Evolutionary conservation across 2,329 filamentous ascomycete species (phyloP), one percentile per base, ranked within the genome.

Genomic region (Aspergillus pseudoviridinutans): DNA sequence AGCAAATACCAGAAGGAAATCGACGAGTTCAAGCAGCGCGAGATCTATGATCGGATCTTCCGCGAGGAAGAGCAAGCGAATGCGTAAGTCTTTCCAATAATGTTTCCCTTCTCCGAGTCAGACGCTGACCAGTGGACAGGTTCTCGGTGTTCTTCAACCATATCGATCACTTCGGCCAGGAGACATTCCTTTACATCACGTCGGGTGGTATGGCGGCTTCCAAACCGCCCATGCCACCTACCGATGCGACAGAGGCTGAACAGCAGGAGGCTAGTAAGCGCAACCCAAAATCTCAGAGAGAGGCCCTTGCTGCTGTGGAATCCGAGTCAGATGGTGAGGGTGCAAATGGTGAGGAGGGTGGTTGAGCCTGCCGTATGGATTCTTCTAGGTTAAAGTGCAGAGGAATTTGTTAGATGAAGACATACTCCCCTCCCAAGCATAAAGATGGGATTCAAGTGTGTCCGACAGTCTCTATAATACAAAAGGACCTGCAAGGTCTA

Each of bases 21-120:
- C 65, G 82, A 89, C 61, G 88, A 87, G 58, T 99, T 99, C 77
- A 97, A 97, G 79, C 87, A 96, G 71, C 79, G 87, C 64, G 87
- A 96, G 73, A 97, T 99, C 59, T 99, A 99, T 72, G 85, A 90
- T 68, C 84, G 91, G 25, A 96, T 97, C 64, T 97, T 95, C 74
- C 83, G 88, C 27, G 88, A 96, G 53, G 94, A 97, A 74, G 90
- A 94, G 75, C 85, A 88, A 72, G 88, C 91, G 62, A 92, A 93
- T 71, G 85, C 90, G 90, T 93, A 81, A 84, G 90, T 84, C 65
- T 44, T 5, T 46, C 17, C 25, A 35, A 35, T 46, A 42, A 46
- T 56, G 49, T 29, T 46, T 4, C 4, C 25, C 29, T 61, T 24
- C 50, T 53, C 20, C 5, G 22, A 42, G 6, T 53, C 27, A 24